Evolutionary conservation across 306 rosid species (phyloP), one percentile per base, ranked within the genome.

Genomic region (Spatholobus suberectus): DNA sequence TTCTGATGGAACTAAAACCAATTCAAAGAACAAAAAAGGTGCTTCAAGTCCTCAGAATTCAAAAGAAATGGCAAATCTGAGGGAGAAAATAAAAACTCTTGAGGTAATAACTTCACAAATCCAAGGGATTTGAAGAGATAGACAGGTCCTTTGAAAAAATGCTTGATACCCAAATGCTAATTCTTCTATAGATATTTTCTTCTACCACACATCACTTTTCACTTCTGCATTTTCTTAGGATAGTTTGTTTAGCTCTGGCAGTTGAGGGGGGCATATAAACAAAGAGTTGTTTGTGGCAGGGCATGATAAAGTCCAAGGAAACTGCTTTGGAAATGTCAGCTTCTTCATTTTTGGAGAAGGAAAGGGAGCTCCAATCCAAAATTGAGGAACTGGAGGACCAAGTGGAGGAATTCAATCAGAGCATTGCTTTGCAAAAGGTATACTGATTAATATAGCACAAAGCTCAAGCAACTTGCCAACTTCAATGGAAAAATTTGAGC

Each of bases 61-160:
- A 8, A 87, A 90, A 83, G 99, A 93, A 86, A 90, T 91, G 85
- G 46, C 89, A 29, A 80, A 51, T 85, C 87, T 88, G 66, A 89
- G 69, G 89, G 97, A 91, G 85, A 91, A 81, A 87, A 87, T 92
- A 77, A 89, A 90, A 80, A 77, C 80, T 71, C 97, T 94, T 1
- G 97, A 96, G 99, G 99, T 96, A 93, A 83, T 93, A 92, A 83
- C 47, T 80, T 83, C 29, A 13, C 67, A 54, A 77, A 21, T 52
- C 67, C 47, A n/a, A 17, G 21, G 82, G 54, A 12, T 66, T 17
- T 67, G 62, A 71, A 79, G 72, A 61, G 35, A 55, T 10, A 51
- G 49, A 23, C 24, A 26, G 41, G n/a, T 38, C 52, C 75, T 47
- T 73, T 52, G 20, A 37, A 18, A 79, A 61, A 78, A 72, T 52